Base-by-base conservation (phyloP, 768 basidiomycete genomes). In the Kwoniella bestiolae region DNA sequence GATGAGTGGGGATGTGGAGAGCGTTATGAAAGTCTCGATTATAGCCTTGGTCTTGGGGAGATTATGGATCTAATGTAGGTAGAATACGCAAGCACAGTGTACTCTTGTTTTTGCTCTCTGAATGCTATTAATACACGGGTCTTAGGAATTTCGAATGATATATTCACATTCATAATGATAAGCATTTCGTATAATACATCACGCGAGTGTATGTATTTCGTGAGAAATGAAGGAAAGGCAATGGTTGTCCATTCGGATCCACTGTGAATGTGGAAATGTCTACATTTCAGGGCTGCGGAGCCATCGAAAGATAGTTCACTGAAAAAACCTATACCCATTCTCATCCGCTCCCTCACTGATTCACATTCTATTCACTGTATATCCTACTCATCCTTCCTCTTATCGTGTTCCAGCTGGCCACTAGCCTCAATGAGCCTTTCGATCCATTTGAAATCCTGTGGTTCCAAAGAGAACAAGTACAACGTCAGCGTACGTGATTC, bases 391-490 rank as follows among this genome's bases (percentile, higher is more conserved):
- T 66, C 70, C 6, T n/a, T 62, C 18, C 50, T 46, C 44, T 47
- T 71, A 29, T 72, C 71, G 31, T 61, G 41, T 59, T 78, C 77
- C 47, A 80, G 57, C n/a, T 35, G 56, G 21, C 56, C 50, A 8
- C 69, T 66, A 0, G 51, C 14, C 12, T 68, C 52, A 11, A 72
- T 58, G 34, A 80, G 29, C 25, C 59, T 53, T 44, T 75, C 66
- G 11, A 78, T 47, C 61, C 71, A 59, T 11, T 52, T 41, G 44
- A 71, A 79, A 18, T 68, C 66, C 78, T 79, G 29, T 60, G n/a
- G n/a, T n/a, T n/a, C 1, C 56, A 14, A 57, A 9, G 5, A 29
- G 6, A n/a, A 29, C 23, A 25, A 18, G 34, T 25, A 23, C 28
- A 32, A 18, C 34, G 46, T 49, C 56, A 56, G 47, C 26, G 12